Evolutionary conservation across 768 basidiomycete species (phyloP).

Genomic region (Lentinula detonsa): DNA sequence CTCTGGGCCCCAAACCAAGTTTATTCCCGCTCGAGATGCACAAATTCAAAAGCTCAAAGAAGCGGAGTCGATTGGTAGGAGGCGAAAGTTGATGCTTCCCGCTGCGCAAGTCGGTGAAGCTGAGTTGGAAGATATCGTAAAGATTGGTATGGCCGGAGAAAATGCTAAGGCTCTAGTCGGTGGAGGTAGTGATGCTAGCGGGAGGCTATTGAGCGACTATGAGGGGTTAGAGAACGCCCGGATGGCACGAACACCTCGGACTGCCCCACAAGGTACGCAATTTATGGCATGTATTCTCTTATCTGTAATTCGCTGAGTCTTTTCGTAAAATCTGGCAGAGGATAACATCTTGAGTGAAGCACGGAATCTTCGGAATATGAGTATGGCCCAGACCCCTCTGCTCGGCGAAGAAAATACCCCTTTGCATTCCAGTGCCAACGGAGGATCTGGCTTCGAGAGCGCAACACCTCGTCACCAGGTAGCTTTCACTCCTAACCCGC

Average conservation of each 20-base stretch:
- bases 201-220: constrained; percentile 86
- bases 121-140: constrained; percentile 97
- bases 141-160: constrained; percentile 92
- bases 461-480: constrained; percentile 92
- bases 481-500: constrained; percentile 93
- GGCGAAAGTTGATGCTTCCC: constrained; percentile 81
- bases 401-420: constrained; percentile 98
- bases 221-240: constrained; percentile 82
- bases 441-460: constrained; percentile 89
- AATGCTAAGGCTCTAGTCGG: constrained; percentile 80
- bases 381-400: constrained; percentile 85
- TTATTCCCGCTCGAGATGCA: constrained; percentile 93
- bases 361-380: constrained; percentile 92
- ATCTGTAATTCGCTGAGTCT: neutral
- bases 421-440: constrained; percentile 63
- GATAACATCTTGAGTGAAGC: constrained; percentile 95
- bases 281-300: neutral
- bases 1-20: constrained; percentile 78
- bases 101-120: constrained; percentile 89
- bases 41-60: constrained; percentile 98
- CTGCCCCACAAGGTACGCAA: constrained; percentile 84
- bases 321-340: constrained; percentile 43
- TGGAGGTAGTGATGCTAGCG: constrained; percentile 79
- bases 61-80: constrained; percentile 88
- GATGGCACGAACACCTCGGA: constrained; percentile 92